Base-by-base conservation (phyloP, 352 stramenopile genomes). In the Hyaloperonospora arabidopsidis region DNA sequence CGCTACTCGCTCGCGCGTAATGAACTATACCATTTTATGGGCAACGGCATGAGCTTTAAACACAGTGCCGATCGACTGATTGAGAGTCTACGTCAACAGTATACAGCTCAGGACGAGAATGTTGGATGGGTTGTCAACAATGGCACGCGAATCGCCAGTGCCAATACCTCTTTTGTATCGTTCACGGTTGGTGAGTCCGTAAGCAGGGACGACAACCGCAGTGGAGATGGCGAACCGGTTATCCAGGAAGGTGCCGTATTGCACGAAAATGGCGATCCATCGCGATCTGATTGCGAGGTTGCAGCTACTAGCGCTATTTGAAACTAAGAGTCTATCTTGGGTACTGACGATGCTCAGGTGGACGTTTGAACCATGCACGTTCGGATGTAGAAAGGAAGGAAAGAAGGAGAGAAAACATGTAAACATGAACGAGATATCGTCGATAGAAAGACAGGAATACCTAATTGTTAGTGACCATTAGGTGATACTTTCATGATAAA, bases 1-100 rank as follows among this genome's bases (percentile, higher is more conserved):
- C 74, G 77, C 41, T 93, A 93, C 53, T 89, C 84, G 28, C 70
- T 93, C 0, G 79, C 81, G 18, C 72, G 84, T 12, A 89, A 81
- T 44, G 76, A 89, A 35, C 49, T 93, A 17, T 92, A 72, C 60
- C 84, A 93, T 59, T 93, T 93, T 36, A 70, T 88, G 56, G 71
- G 59, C 45, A 73, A 82, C 23, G 79, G 81, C 18, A 83, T 86
- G 60, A 79, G 73, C 29, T 91, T 91, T 50, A 76, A 81, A 35
- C 55, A 67, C 14, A 91, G 78, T 23, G 76, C 77, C 13, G 66
- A 88, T 15, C 56, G 47, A 3, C 61, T 91, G 23, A 45, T 87
- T 2, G 38, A 59, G 0, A 73, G 77, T 10, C 45, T 91, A 11
- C 54, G 62, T 18, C 69, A 65, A 13, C 59, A 86, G 46, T 72